Evolutionary conservation across 2,329 filamentous ascomycete species (phyloP).

Genomic region (Fusarium nurragi): DNA sequence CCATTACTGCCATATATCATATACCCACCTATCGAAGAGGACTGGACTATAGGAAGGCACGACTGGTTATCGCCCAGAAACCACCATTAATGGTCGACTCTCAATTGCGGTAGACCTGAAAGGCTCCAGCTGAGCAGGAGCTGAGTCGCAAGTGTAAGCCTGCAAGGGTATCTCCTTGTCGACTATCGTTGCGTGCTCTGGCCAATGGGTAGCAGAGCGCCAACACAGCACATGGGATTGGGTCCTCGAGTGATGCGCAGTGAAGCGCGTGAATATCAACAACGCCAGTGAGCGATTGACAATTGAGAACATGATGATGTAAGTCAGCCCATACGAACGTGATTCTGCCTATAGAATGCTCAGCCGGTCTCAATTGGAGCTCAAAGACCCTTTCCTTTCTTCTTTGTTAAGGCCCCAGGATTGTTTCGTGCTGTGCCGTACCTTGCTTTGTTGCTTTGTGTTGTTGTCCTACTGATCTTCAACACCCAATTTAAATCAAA

Average conservation of each 20-base stretch:
- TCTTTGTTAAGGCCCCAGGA: not conserved
- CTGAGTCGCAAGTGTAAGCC: not conserved
- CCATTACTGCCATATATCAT: not conserved
- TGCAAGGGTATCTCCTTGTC: conserved; percentile 12
- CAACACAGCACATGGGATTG: conserved; percentile 31
- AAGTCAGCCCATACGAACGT: not conserved
- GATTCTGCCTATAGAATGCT: not conserved
- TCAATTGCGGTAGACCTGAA: not conserved
- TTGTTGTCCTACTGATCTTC: conserved; percentile 21
- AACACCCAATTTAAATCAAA: conserved; percentile 31
- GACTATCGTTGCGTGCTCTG: not conserved
- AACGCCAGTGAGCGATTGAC: not conserved
- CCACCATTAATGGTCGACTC: not conserved
- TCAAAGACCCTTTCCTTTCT: not conserved
- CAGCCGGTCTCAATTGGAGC: not conserved
- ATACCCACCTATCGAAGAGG: not conserved
- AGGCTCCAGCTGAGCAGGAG: not conserved
- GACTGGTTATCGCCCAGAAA: not conserved
- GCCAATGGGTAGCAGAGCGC: conserved; percentile 27
- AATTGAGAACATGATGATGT: not conserved
- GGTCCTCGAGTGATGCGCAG: conserved; percentile 21
- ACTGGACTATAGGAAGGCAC: not conserved
- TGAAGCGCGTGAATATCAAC: conserved; percentile 8
- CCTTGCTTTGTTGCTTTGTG: not conserved
- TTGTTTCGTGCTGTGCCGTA: conserved; percentile 10